Evolutionary conservation across 1,284 basidiomycete genomes (phyloP).

Genomic region (Cryptococcus sp.): DNA sequence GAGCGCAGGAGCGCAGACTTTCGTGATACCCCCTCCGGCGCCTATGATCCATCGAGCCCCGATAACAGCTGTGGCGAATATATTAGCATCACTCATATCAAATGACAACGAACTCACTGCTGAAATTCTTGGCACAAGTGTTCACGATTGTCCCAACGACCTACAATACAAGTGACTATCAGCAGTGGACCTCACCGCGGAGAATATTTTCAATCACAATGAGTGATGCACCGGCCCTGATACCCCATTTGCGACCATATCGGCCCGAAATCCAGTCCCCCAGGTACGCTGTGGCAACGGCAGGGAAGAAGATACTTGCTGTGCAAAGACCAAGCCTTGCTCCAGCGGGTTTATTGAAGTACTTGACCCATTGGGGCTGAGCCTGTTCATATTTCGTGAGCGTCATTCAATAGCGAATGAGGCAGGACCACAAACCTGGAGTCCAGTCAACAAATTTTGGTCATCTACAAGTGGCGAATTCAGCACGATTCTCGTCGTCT

Average conservation of each 20-base stretch:
- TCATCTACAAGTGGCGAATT: constrained; percentile 15
- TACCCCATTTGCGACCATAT: constrained; percentile 27
- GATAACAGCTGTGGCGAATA: constrained; percentile 8
- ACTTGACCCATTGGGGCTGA: constrained; percentile 24
- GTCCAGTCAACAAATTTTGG: constrained; percentile 28
- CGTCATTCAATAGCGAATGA: not conserved
- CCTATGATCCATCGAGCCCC: constrained; percentile 31
- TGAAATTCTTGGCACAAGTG: constrained; percentile 26
- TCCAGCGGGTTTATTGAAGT: constrained; percentile 19
- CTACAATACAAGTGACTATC: not conserved
- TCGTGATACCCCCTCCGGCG: constrained; percentile 33
- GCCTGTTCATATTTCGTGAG: constrained; percentile 1
- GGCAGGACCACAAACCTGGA: constrained; percentile 10
- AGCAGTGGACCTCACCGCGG: too few relatives aligned
- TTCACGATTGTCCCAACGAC: constrained; percentile 33
- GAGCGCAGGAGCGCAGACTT: constrained; percentile 24
- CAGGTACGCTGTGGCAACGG: constrained; percentile 30
- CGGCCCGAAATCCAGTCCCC: constrained; percentile 25
- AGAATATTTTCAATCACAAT: constrained; percentile 6
- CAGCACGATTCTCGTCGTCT: not conserved
- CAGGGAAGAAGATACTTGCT: constrained; percentile 31
- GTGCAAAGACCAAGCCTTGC: constrained; percentile 29
- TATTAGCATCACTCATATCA: not conserved
- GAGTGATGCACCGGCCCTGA: constrained; percentile 29
- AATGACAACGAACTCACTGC: constrained; percentile 2